phyloP scores from a whole-genome alignment of 257 asterid species.

The Petrea volubilis region DNA sequence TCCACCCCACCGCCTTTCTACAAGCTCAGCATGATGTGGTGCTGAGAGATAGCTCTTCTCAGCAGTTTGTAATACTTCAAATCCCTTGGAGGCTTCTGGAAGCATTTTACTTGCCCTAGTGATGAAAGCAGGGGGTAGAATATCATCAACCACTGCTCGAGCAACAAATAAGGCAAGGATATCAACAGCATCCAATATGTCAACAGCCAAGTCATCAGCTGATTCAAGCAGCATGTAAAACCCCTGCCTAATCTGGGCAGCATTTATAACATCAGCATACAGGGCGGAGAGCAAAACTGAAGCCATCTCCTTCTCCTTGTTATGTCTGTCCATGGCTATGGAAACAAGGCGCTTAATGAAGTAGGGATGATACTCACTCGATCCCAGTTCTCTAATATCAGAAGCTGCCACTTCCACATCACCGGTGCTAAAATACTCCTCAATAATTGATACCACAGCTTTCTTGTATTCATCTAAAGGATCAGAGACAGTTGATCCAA shows the following conservation, averaged over 20 bases:
- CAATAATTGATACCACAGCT: constrained; percentile 75
- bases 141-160: constrained; percentile 95
- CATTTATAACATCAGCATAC: constrained; percentile 75
- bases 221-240: constrained; percentile 86
- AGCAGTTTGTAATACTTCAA: constrained; percentile 71
- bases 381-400: constrained; percentile 86
- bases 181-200: constrained; percentile 90
- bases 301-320: constrained; percentile 98
- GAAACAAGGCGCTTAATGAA: constrained; percentile 90
- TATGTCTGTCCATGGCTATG: constrained; percentile 92
- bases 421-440: constrained; percentile 89
- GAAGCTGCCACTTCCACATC: constrained; percentile 86
- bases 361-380: constrained; percentile 87
- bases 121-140: constrained; percentile 92
- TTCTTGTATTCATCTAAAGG: constrained; percentile 86
- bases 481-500: constrained; percentile 68
- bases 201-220: constrained; percentile 90
- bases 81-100: constrained; percentile 77
- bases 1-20: constrained; percentile 98
- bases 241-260: constrained; percentile 82
- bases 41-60: constrained; percentile 98
- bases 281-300: constrained; percentile 93
- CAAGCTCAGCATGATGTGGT: constrained; percentile 99
- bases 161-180: constrained; percentile 85
- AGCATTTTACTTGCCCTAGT: constrained; percentile 73